Evolutionary conservation across 257 asterid species (phyloP).

Genomic region (Solanum sitiens): DNA sequence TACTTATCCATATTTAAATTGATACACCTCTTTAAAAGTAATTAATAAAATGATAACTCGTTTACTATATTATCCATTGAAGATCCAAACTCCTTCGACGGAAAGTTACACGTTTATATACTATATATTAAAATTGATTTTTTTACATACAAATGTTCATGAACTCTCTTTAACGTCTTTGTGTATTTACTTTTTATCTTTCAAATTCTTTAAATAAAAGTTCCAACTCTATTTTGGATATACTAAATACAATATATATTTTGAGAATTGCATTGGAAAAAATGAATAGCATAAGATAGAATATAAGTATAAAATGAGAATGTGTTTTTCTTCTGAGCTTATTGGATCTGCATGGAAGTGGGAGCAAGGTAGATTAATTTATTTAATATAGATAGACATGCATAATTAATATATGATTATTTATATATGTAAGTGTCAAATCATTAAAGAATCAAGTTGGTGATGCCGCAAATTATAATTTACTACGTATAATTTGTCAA

Average conservation of each 20-base stretch:
- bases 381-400: not conserved
- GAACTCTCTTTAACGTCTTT: too few relatives aligned
- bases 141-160: too few relatives aligned
- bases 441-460: not conserved
- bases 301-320: too few relatives aligned
- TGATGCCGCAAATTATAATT: not conserved
- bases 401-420: not conserved
- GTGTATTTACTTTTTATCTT: too few relatives aligned
- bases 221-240: too few relatives aligned
- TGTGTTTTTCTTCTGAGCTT: not conserved
- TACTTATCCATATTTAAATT: not conserved
- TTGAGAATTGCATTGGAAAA: too few relatives aligned
- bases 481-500: not conserved
- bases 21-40: not conserved
- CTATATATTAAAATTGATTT: too few relatives aligned
- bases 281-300: too few relatives aligned
- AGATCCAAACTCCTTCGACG: rapidly evolving
- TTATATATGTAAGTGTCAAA: not conserved
- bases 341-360: not conserved
- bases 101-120: too few relatives aligned
- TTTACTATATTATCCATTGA: not conserved
- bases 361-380: not conserved
- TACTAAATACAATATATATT: too few relatives aligned
- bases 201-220: too few relatives aligned
- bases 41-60: not conserved